Evolutionary conservation across 2,329 filamentous ascomycete genomes (phyloP), one percentile per base, ranked within the genome.

Genomic region (Berkeleyomyces basicola): DNA sequence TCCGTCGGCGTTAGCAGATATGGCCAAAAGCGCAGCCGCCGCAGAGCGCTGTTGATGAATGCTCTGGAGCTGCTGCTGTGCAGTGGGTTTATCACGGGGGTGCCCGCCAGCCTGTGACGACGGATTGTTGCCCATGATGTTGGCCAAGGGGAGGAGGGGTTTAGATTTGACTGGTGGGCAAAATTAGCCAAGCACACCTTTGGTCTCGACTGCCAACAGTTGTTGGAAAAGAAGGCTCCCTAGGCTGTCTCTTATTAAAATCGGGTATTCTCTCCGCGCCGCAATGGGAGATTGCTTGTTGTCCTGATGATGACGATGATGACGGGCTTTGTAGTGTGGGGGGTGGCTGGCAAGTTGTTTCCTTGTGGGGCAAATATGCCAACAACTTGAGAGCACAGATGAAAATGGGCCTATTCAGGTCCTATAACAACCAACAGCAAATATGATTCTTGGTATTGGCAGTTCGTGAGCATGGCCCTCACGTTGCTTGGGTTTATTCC

Each of bases 71-170:
- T 59, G 58, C 39, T 59, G 31, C 14, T 46, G 42, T 33, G 42
- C 44, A 36, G 11, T 59, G 23, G 31, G 2, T n/a, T 55, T 55
- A 16, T 55, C 51, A 36, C 51, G 51, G n/a, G 51, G 33, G 37
- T 55, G 51, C 14, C 51, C 39, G 31, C 58, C 58, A 16, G 44
- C 58, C 42, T 44, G 58, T 10, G 58, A 46, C 36, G 58, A 59
- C 40, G 42, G 42, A 31, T 59, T 59, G 42, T 59, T 59, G 37
- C 58, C 58, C 58, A 59, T 59, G 58, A 10, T 44, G 42, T 9
- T 33, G 3, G 36, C 4, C 46, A 31, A 51, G 46, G 46, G 46
- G 46, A 16, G 39, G 42, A 31, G 11, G 5, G 11, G 31, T 16
- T 14, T 14, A 53, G 6, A 10, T 36, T 14, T 53, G n/a, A 33